Base-by-base conservation (phyloP, 2,329 filamentous ascomycete genomes). In the Sporothrix sp. region DNA sequence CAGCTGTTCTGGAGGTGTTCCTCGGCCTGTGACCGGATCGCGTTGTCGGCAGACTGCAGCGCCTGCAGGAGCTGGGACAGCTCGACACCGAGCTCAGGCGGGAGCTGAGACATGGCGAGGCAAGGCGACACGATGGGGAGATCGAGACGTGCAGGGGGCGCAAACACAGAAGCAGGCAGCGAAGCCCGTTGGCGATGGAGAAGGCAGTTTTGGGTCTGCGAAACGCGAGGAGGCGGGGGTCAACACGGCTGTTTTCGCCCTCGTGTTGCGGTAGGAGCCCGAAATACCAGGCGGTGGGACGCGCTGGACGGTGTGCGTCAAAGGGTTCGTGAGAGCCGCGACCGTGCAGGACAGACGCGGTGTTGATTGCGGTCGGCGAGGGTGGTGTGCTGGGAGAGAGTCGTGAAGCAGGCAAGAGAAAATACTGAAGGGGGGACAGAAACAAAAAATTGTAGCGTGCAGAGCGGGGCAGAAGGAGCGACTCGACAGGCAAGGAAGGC, bases 1-100 rank as follows among this genome's bases (percentile, higher is more conserved):
- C 93, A 98, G 74, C 89, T 90, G 68, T 81, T 87, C 66, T 88
- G 87, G 56, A 98, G 74, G 66, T 90, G 85, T 58, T 94, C 87
- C 69, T 98, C 93, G 48, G 91, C 91, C 66, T 87, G 81, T 27
- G 85, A 81, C 65, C 93, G 84, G 60, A 87, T 76, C 52, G 75
- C 75, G 71, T 98, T 98, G 71, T 98, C 91, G 60, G 88, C 72
- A 43, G 87, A 91, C 71, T 93, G 86, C 58, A 98, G 80, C 59
- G 85, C 90, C 71, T 86, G 82, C 65, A 98, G 76, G 59, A 98
- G 81, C 77, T 90, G 85, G 58, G 78, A 76, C 62, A 98, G 82
- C 71, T 91, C 87, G 60, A 81, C 76, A 67, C 93, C 86, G 63
- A 93, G 78, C 64, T 96, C 87, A 58, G 84, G 74, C 58, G 89